A percentile compares a stretch with the other conserved stretches of the same genome.
Conservation (phyloP, 164 flowering plant species). For the Sextonia rubra region DNA sequence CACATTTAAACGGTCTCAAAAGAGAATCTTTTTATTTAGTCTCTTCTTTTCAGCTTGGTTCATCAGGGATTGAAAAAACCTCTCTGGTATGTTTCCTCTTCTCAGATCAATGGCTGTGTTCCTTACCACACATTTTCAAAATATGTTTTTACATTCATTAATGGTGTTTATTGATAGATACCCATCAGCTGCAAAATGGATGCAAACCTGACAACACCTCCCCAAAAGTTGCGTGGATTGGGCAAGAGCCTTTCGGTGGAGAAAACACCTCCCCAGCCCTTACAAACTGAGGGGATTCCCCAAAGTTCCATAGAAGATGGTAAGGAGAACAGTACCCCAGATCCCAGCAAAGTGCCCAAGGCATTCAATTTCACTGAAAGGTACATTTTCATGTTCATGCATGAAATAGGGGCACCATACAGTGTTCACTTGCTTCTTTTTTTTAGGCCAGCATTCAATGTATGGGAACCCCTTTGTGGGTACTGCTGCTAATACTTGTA, state of each 20-base stretch:
- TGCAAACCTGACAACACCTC: background rate
- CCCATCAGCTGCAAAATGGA: background rate
- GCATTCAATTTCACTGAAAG: slow-evolving; percentile 5
- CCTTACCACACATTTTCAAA: too few species aligned
- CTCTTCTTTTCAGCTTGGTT: too few species aligned
- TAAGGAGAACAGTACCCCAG: background rate
- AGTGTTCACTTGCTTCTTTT: too few species aligned
- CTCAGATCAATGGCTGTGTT: too few species aligned
- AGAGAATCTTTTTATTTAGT: background rate
- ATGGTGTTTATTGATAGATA: background rate
- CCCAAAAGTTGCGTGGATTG: background rate
- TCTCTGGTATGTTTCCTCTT: too few species aligned
- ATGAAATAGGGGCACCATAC: background rate
- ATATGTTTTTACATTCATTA: too few species aligned
- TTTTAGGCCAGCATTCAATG: background rate
- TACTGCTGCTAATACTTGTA: background rate
- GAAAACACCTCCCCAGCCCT: slow-evolving; percentile 1
- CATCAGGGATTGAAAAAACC: too few species aligned
- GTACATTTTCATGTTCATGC: background rate
- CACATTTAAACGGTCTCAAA: background rate
- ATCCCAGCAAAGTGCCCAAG: background rate
- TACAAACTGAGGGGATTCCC: background rate
- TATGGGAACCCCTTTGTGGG: background rate
- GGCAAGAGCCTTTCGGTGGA: background rate
- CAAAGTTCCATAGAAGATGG: background rate